Evolutionary conservation across 176 grass and related monocot species (phyloP).

Genomic region (Oryza australiensis): DNA sequence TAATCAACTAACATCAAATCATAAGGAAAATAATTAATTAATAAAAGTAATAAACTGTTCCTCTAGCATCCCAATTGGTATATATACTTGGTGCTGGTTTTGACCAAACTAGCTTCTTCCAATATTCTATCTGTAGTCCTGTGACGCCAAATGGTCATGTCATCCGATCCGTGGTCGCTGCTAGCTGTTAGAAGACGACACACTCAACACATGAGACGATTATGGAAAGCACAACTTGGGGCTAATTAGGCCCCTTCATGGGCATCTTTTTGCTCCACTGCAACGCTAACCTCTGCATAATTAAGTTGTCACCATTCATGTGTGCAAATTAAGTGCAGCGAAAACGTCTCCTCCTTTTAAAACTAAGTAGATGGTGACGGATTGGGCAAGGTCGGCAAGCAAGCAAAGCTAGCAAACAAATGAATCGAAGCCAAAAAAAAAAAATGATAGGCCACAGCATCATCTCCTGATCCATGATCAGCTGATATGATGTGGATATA

Average conservation of each 20-base stretch:
- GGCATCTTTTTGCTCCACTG: not conserved
- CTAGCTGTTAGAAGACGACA: constrained; percentile 12
- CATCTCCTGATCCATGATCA: not conserved
- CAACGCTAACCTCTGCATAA: not conserved
- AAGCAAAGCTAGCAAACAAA: constrained; percentile 39
- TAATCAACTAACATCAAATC: not conserved
- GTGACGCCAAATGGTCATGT: constrained; percentile 6
- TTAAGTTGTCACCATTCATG: not conserved
- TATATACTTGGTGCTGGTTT: not conserved
- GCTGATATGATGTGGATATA: not conserved
- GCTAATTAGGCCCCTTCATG: not conserved
- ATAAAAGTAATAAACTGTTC: not conserved
- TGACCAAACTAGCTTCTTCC: not conserved
- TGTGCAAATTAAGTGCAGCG: not conserved
- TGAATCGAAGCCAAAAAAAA: not conserved
- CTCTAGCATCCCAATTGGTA: not conserved
- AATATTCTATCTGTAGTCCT: not conserved
- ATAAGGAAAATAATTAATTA: not conserved
- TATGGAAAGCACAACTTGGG: not conserved
- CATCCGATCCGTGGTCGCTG: not conserved
- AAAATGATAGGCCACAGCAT: not conserved
- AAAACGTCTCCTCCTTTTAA: not conserved
- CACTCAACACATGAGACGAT: constrained; percentile 22
- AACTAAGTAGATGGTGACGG: constrained; percentile 6
- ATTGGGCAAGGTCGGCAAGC: constrained; percentile 48